phyloP scores from a whole-genome alignment of 1,284 basidiomycete genomes.

The Leccinum subspadiceum region DNA sequence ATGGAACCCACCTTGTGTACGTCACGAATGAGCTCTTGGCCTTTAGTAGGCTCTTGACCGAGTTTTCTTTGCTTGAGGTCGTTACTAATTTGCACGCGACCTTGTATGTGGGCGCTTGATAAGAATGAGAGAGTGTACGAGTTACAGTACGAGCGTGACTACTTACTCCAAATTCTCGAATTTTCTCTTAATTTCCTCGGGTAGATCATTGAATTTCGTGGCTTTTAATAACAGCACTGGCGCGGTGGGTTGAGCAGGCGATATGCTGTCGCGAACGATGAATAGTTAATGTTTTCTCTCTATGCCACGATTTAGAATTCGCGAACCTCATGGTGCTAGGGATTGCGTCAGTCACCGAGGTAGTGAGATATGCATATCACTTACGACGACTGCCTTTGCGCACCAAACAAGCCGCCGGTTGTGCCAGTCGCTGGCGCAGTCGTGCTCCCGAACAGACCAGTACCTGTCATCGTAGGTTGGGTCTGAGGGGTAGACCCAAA shows the following conservation, averaged over 20 bases:
- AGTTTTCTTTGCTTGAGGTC: slow-evolving; percentile 74
- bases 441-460: slow-evolving; percentile 29
- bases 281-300: background rate
- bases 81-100: slow-evolving; percentile 73
- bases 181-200: slow-evolving; percentile 61
- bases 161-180: slow-evolving; percentile 73
- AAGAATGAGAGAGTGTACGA: slow-evolving; percentile 2
- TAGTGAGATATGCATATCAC: background rate
- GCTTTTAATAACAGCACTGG: slow-evolving; percentile 62
- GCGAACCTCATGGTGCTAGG: slow-evolving; percentile 29
- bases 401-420: slow-evolving; percentile 39
- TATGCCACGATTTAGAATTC: background rate
- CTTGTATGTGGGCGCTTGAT: slow-evolving; percentile 67
- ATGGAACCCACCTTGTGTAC: slow-evolving; percentile 56
- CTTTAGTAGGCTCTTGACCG: slow-evolving; percentile 71
- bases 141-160: background rate
- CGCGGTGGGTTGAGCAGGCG: slow-evolving; percentile 33
- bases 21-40: slow-evolving; percentile 61
- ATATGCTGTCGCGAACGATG: slow-evolving; percentile 15
- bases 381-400: slow-evolving; percentile 37
- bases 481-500: slow-evolving; percentile 27
- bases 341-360: slow-evolving; percentile 2
- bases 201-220: slow-evolving; percentile 82
- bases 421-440: slow-evolving; percentile 29
- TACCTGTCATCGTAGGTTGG: slow-evolving; percentile 26